Base-by-base conservation (phyloP, 2,329 filamentous ascomycete genomes). In the Colletotrichum plurivorum region DNA sequence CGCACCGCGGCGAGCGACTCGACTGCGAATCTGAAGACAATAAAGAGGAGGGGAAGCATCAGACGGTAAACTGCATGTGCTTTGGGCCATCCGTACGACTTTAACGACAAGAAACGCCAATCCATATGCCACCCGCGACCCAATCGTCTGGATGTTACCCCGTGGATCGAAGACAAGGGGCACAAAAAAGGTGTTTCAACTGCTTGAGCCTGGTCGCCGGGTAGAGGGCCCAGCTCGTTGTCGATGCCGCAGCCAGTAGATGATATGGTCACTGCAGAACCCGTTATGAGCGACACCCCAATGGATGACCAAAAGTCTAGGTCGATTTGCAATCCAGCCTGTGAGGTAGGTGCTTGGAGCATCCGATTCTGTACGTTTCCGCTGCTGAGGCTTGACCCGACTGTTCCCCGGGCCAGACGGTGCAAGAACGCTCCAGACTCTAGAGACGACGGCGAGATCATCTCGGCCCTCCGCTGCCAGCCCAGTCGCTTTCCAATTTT, bases 81-180 rank as follows among this genome's bases (percentile, higher is more conserved):
- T 52, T 39, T 53, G 22, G 49, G 18, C n/a, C 46, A 43, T 36
- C n/a, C 16, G 66, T 66, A 52, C 55, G 51, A 69, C 62, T 10
- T 55, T 48, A 13, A n/a, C 15, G 51, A 12, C 13, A 48, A 22
- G 12, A n/a, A 13, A 16, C n/a, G 41, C 66, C 66, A 46, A 69
- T 60, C 49, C 27, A 45, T 31, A 45, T 18, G 16, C 45, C 27
- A 16, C 22, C 62, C 43, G 51, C 36, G 25, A 69, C 62, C 66
- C 66, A 55, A n/a, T 57, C 7, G 49, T 66, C 51, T 55, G 66
- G 66, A 27, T 49, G 15, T 22, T 41, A 49, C 36, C 39, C 49
- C 41, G 60, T 64, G 66, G 62, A 69, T 69, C 66, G 62, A 66
- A 66, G 61, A 69, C 62, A 61, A 31, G 43, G 55, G 49, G 39